phyloP scores from a whole-genome alignment of 371 early-diverging fungal species.

The Neoconidiobolus thromboides region DNA sequence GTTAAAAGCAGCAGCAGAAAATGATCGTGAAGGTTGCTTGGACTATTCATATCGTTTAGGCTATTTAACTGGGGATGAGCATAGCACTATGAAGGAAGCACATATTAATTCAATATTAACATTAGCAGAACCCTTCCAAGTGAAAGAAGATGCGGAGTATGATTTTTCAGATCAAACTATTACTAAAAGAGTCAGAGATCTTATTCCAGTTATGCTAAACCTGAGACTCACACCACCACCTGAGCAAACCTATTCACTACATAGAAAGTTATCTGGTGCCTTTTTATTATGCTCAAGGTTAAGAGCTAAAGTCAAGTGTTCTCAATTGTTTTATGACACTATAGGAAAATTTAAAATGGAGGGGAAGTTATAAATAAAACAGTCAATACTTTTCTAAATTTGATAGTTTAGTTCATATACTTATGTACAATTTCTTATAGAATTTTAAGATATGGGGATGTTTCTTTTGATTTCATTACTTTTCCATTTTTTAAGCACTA shows the following conservation, averaged over 20 bases:
- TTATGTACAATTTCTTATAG: too few species aligned
- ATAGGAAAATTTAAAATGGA: background rate
- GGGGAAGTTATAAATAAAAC: too few species aligned
- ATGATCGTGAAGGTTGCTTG: slow-evolving; percentile 55
- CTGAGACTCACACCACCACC: slow-evolving; percentile 91
- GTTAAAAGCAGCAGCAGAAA: slow-evolving; percentile 46
- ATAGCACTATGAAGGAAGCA: slow-evolving; percentile 63
- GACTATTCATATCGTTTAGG: slow-evolving; percentile 62
- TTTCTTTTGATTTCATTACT: too few species aligned
- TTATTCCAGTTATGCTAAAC: slow-evolving; percentile 86
- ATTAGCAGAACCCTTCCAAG: slow-evolving; percentile 67
- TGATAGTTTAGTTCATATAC: too few species aligned
- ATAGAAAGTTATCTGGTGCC: slow-evolving; percentile 84
- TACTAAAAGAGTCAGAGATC: slow-evolving; percentile 56
- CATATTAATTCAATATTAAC: slow-evolving; percentile 77
- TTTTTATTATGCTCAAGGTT: slow-evolving; percentile 81
- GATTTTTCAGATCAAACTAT: slow-evolving; percentile 69
- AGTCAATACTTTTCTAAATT: too few species aligned
- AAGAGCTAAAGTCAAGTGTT: slow-evolving; percentile 49
- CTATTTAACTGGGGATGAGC: slow-evolving; percentile 86
- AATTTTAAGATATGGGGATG: too few species aligned
- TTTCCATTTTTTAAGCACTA: too few species aligned
- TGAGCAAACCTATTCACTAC: slow-evolving; percentile 88
- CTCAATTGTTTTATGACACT: slow-evolving; percentile 34
- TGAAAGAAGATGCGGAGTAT: slow-evolving; percentile 28